Base-by-base conservation (phyloP, 495 filamentous ascomycete genomes). In the Jackrogersella multiformis region DNA sequence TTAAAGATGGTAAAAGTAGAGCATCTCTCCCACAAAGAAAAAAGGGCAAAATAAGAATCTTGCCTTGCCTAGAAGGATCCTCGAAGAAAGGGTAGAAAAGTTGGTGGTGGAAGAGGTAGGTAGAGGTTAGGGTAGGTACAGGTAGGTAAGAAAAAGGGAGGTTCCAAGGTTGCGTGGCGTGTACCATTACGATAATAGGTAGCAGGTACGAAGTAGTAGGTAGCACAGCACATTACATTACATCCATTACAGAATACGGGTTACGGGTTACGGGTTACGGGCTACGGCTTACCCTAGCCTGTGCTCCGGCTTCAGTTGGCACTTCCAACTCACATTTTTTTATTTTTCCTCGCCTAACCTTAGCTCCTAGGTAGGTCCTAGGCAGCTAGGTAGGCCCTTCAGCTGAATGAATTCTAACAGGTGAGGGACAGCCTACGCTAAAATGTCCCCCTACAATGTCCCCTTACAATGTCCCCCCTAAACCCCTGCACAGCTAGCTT, bases 151-250 rank as follows among this genome's bases (percentile, higher is more conserved):
- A n/a, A 65, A 58, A 42, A 39, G 56, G 54, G 41, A 51, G 49
- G 61, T 61, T 4, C n/a, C n/a, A 44, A 44, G 44, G 21, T 69
- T 70, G 67, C 66, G 66, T 69, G 67, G 67, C 67, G 51, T 70
- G 61, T 66, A 68, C 58, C 57, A 70, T 67, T 60, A 46, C 54
- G 56, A 62, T 49, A 56, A 70, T 70, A 65, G 62, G 42, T 24
- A 46, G 44, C 61, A 42, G 7, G 26, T 30, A 30, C 26, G 7
- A 30, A 4, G 26, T 30, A 30, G 23, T 59, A 64, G 61, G n/a
- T n/a, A n/a, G n/a, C n/a, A n/a, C n/a, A n/a, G n/a, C n/a, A n/a
- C n/a, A n/a, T n/a, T n/a, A n/a, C n/a, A n/a, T n/a, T n/a, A n/a
- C n/a, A n/a, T n/a, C n/a, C n/a, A n/a, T n/a, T n/a, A n/a, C n/a